Base-by-base conservation (phyloP, 2,329 filamentous ascomycete genomes). In the Colletotrichum sp. region DNA sequence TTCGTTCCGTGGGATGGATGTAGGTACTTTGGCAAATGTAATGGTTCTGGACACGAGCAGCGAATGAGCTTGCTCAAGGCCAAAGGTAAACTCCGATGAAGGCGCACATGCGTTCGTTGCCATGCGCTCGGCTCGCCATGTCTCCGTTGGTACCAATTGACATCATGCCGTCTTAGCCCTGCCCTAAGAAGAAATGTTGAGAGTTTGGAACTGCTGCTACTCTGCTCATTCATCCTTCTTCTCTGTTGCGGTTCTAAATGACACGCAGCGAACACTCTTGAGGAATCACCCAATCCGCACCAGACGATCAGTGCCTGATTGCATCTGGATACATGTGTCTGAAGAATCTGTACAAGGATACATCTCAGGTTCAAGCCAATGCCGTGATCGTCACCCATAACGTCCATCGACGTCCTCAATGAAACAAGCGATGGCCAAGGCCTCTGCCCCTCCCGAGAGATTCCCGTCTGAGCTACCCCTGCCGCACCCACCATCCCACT, bases 381-480 rank as follows among this genome's bases (percentile, higher is more conserved):
- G 67, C 72, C 43, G 72, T 36, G 38, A 65, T 65, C 48, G 48
- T 38, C 58, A 63, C 7, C 32, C 48, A 16, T 38, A 21, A 68
- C 66, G 8, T 67, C 43, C 58, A 43, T 67, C 57, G 65, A 69
- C 64, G 72, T 34, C 57, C 73, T 64, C 58, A 64, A 64, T 74
- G 74, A 76, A 76, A 76, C 64, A 74, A 76, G 71, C 70, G 28
- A 74, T 74, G 64, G 48, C 48, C 64, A 66, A 76, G 70, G 48
- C 71, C 65, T 69, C 70, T 52, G 57, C 65, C 74, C 65, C 63
- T 73, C 74, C 70, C 57, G 34, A 67, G 18, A 64, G 65, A 74
- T 65, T 69, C 74, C 71, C 74, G 74, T 73, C 43, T 73, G 71
- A 76, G 65, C 74, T 74, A 76, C 70, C 74, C 74, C 55, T 74